Base-by-base conservation (phyloP, 805 yeast species). In the Candida manassasensis region DNA sequence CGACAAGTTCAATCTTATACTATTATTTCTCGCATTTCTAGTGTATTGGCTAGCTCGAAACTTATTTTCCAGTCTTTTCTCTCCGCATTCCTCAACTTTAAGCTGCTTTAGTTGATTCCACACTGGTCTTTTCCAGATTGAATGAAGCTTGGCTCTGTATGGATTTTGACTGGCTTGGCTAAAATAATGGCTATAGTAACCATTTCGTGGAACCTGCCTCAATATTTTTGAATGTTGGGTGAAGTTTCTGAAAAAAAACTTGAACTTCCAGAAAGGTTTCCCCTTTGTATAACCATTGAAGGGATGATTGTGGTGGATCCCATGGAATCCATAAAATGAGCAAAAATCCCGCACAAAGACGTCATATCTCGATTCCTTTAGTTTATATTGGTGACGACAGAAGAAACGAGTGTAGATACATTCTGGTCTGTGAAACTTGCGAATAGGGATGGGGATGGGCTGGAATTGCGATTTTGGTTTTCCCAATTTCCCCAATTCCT, bases 1-100 rank as follows among this genome's bases (percentile, higher is more conserved):
- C 37, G 61, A 55, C 6, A 58, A 28, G 41, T 60, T 56, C 29
- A 60, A 46, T 27, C 62, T 47, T 27, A 59, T 39, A 6, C 29
- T 27, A 5, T 41, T 41, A 13, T 36, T 38, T 21, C 17, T 21
- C 19, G 21, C 22, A 4, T 15, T 7, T n/a, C 11, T 14, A n/a
- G 7, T 12, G 27, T 32, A 5, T 5, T 14, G 7, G 12, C 12
- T 24, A 8, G 12, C 27, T 11, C 9, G 6, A 11, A 24, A 24
- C 6, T 24, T 24, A 14, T 24, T 24, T 24, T 24, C 27, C 12
- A 5, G 13, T 11, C 10, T 7, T 7, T 19, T 24, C 7, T 14
- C 12, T 6, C 12, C 12, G 27, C 27, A n/a, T 19, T 27, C 21
- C 25, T 17, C 26, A 26, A 15, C 14, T 14, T 30, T n/a, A 14